Evolutionary conservation across 1,139 yeast genomes (phyloP), one percentile per base, ranked within the genome.

Genomic region (Eremothecium gossypii): DNA sequence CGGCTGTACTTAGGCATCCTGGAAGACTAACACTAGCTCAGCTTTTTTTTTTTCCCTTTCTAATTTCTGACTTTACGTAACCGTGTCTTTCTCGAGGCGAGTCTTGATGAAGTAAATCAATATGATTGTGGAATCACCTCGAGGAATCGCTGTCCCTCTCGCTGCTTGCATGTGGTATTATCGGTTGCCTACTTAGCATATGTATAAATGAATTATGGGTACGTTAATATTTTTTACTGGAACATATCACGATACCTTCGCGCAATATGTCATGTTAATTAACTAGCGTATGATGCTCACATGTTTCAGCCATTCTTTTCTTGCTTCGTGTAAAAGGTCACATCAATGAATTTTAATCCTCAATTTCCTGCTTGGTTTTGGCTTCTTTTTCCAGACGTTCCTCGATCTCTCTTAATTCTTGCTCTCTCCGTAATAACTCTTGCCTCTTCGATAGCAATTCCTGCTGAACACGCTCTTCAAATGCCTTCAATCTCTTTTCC

Each of bases 381-480:
- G 66, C 56, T 45, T 78, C 85, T 33, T 71, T 74, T 48, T 79
- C 74, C 51, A 83, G 70, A 53, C 91, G 70, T 55, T 77, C 81
- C 60, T 86, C 95, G 53, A 85, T 81, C 48, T 82, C 89, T 54
- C 76, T 77, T 58, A 91, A 74, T 61, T 91, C 97, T 53, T 80
- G 77, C 64, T 91, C 98, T 59, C 96, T 77, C 44, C 86, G 87
- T 55, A 82, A 71, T 50, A 91, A 73, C 63, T 86, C 95, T 55
- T 81, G 79, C 52, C 94, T 75, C 71, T 87, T 87, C 59, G 77
- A 77, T 55, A 83, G 71, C 63, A 91, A 73, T 61, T 89, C 97
- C 57, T 83, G 83, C 63, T 86, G 96, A 20, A 91, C 96, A 52
- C 95, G 73, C 60, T 81, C 85, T 64, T 83, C 93, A 57, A 81